These are phyloP conservation scores for Phytophthora parvispora DNA, from an alignment of 352 stramenopile genomes.

Conservation along the genomic window DNA sequence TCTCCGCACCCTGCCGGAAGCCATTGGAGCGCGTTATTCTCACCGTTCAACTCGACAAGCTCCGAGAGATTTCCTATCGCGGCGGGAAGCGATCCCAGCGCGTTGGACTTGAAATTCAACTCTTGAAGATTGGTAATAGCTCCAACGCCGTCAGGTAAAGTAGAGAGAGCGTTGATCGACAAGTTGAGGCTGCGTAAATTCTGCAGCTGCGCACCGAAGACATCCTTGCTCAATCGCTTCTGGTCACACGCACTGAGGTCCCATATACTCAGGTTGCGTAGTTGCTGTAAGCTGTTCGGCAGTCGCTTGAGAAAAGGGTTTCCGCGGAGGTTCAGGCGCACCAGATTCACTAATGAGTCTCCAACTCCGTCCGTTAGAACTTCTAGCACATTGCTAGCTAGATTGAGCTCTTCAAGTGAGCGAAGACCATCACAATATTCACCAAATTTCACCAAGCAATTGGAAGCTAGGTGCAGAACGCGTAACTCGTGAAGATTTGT, in stretches of 20 bases:
- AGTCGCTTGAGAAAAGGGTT: constrained; percentile 50
- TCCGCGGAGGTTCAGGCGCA: constrained; percentile 49
- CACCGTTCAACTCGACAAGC: constrained; percentile 47
- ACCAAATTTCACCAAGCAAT: constrained; percentile 55
- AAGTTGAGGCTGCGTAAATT: constrained; percentile 50
- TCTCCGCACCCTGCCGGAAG: constrained; percentile 43
- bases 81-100: constrained; percentile 35
- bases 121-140: constrained; percentile 50
- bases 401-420: constrained; percentile 62
- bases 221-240: constrained; percentile 59
- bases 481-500: constrained; percentile 45
- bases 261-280: constrained; percentile 44
- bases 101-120: constrained; percentile 55
- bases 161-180: constrained; percentile 54
- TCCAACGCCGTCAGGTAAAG: constrained; percentile 50
- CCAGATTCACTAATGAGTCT: constrained; percentile 41
- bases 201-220: constrained; percentile 46
- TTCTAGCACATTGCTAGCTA: constrained; percentile 58
- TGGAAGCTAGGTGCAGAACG: constrained; percentile 61
- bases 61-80: constrained; percentile 34
- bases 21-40: constrained; percentile 48
- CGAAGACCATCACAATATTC: constrained; percentile 50
- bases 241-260: constrained; percentile 59
- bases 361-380: constrained; percentile 48
- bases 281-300: constrained; percentile 52